Evolutionary conservation across 352 stramenopile species (phyloP), one percentile per base, ranked within the genome.

Genomic region (Pythium insidiosum): DNA sequence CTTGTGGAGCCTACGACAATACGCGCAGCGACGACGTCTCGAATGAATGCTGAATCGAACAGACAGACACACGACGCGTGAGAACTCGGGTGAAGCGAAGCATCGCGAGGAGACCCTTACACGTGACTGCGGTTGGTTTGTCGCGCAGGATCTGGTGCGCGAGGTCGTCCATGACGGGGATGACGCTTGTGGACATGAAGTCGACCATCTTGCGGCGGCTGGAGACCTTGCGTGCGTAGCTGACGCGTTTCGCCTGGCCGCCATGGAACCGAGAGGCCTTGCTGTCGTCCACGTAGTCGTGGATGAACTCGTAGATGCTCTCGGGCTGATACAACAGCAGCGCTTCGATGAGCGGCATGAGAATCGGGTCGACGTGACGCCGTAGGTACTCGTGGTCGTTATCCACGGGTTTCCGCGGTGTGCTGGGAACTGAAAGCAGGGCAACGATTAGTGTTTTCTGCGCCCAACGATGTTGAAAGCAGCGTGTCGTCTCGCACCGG

Each of bases 111-210:
- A 23, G 25, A 2, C 15, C 22, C 38, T 36, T 63, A 89, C 77
- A 52, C 40, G 66, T 69, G 12, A 87, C 75, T 7, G 72, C 83
- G 41, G 46, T 73, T 1, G 78, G 78, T 29, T 81, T 83, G 24
- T 84, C 71, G 26, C 72, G 69, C 20, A 91, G 41, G 50, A 91
- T 88, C 49, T 88, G 76, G 30, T 77, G 77, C 19, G 79, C 76
- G 4, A 92, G 61, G 43, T 89, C 76, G 43, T 92, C 76, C 74
- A 92, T 92, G 25, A 92, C 63, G 19, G 79, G 79, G 30, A 92
- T 84, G 23, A 89, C 76, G 26, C 65, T 88, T 35, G 74, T 84
- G 15, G 76, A 81, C 76, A 92, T 89, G 49, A 87, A 91, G 28
- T 88, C 72, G 22, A 79, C 74, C 79, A 89, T 92, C 36, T 81